Conservation (phyloP, 2,329 filamentous ascomycete genomes). For the Monosporascus sp. region DNA sequence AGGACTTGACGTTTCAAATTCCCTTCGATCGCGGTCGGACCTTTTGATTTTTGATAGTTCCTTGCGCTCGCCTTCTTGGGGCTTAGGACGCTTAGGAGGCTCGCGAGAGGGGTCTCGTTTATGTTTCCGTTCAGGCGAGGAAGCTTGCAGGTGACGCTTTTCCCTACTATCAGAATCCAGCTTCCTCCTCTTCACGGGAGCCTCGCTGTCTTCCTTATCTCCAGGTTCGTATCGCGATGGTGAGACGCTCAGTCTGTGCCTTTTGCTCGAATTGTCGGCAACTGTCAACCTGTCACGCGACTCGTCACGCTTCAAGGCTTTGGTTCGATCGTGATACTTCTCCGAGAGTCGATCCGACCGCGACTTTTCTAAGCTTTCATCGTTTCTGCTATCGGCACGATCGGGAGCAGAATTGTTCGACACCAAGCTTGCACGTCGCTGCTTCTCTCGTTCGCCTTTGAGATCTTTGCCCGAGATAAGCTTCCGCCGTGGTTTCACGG, state of each 20-base stretch:
- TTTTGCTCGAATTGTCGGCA: constrained; percentile 49
- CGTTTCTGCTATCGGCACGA: constrained; percentile 42
- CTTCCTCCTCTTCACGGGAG: constrained; percentile 49
- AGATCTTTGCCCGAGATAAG: constrained; percentile 59
- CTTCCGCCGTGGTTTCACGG: constrained; percentile 55
- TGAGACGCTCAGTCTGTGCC: constrained; percentile 54
- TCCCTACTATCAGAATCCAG: constrained; percentile 50
- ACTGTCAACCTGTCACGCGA: constrained; percentile 49
- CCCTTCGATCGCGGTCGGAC: constrained; percentile 34
- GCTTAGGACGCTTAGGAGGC: constrained; percentile 25
- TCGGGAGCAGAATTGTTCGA: constrained; percentile 52
- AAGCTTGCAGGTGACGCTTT: constrained; percentile 36
- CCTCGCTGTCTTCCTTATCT: constrained; percentile 49
- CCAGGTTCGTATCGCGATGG: constrained; percentile 47
- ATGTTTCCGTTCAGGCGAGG: constrained; percentile 38
- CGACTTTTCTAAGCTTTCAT: constrained; percentile 44
- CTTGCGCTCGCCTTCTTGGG: constrained; percentile 32
- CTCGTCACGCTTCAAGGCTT: constrained; percentile 56
- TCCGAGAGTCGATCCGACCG: constrained; percentile 40
- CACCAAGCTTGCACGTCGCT: constrained; percentile 52
- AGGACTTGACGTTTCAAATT: constrained; percentile 33
- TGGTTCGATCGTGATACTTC: constrained; percentile 54
- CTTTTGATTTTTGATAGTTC: constrained; percentile 32
- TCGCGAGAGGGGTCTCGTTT: constrained; percentile 40
- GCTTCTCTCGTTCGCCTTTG: constrained; percentile 53